Percentiles rank a stretch among this genome's conserved stretches.
Evolutionary conservation across 2,329 filamentous ascomycete genomes (phyloP).

Genomic region (Fusarium papillatum): DNA sequence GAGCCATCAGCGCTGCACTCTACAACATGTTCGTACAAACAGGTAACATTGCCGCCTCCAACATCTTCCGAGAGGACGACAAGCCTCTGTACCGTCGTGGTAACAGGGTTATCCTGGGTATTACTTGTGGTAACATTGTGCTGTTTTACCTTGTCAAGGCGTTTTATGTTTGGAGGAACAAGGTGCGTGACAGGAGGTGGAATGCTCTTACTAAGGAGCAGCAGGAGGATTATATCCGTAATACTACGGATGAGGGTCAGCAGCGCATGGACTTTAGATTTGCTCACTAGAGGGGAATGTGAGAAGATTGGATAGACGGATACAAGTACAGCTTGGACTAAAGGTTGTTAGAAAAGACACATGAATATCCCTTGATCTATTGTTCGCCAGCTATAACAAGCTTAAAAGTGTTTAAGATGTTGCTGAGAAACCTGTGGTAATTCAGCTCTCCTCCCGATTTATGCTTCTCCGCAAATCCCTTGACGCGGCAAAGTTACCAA

Average conservation of each 20-base stretch:
- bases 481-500: not conserved
- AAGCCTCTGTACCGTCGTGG: slow-evolving; percentile 64
- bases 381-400: not conserved
- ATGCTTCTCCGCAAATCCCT: not conserved
- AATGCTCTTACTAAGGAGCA: slow-evolving; percentile 58
- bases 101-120: slow-evolving; percentile 63
- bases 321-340: not conserved
- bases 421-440: not conserved
- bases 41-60: slow-evolving; percentile 57
- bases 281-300: slow-evolving; percentile 51
- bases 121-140: slow-evolving; percentile 61
- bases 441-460: not conserved
- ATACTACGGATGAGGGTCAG: slow-evolving; percentile 65
- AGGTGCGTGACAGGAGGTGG: slow-evolving; percentile 58
- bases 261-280: slow-evolving; percentile 70
- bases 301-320: not conserved
- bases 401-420: not conserved
- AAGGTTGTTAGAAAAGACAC: not conserved
- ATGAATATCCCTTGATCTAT: not conserved
- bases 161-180: slow-evolving; percentile 63
- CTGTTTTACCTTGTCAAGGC: slow-evolving; percentile 59
- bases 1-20: slow-evolving; percentile 71
- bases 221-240: slow-evolving; percentile 61
- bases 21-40: slow-evolving; percentile 71
- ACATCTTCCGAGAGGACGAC: slow-evolving; percentile 63